Percentiles rank a stretch among this genome's conserved stretches.
Conservation (phyloP, 148 eudicot species). For the Diospyros kaki region DNA sequence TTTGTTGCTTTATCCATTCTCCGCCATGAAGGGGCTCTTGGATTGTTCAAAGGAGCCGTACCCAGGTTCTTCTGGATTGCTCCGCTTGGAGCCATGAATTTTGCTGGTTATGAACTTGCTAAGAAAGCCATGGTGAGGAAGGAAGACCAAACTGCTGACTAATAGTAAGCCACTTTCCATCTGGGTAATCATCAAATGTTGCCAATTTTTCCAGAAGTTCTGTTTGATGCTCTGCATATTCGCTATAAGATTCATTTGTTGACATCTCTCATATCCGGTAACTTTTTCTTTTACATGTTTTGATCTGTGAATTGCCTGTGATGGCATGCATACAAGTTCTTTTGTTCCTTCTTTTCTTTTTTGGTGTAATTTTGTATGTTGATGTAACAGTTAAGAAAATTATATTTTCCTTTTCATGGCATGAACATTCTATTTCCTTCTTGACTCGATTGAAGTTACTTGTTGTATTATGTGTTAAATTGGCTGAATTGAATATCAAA, state of each 20-base stretch:
- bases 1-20: slow-evolving; percentile 69
- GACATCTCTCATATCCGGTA: background rate
- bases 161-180: slow-evolving; percentile 14
- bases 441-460: no score
- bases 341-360: background rate
- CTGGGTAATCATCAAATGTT: slow-evolving; percentile 5
- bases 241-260: slow-evolving; percentile 10
- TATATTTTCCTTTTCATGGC: no score
- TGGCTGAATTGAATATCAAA: no score
- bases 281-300: background rate
- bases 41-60: slow-evolving; percentile 85
- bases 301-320: slow-evolving; percentile 9
- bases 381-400: no score
- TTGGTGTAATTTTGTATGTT: no score
- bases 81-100: slow-evolving; percentile 91
- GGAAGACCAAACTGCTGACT: slow-evolving; percentile 40
- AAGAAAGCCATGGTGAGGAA: slow-evolving; percentile 72
- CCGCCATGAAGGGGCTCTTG: slow-evolving; percentile 78
- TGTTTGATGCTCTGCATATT: slow-evolving; percentile 7
- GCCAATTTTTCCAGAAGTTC: slow-evolving; percentile 17
- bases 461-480: no score
- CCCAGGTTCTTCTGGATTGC: slow-evolving; percentile 97
- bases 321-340: background rate
- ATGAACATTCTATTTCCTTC: no score
- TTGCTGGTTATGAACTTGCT: slow-evolving; percentile 89